phyloP scores from a whole-genome alignment of 495 filamentous ascomycete genomes.

The Cercophora sp. region DNA sequence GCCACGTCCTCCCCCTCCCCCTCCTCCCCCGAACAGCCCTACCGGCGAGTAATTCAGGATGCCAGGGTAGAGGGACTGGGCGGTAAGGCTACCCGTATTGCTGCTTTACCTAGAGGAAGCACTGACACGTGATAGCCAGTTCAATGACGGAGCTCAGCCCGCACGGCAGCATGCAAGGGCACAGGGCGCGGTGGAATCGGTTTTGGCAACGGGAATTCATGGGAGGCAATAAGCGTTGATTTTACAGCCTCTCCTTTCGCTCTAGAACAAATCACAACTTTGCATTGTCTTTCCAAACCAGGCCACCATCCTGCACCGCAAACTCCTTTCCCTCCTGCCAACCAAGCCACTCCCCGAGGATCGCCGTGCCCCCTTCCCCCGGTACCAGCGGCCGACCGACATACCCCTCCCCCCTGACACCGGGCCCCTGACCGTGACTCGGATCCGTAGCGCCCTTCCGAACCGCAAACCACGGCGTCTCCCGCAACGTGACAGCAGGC shows the following conservation, averaged over 20 bases:
- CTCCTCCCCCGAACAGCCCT: too few relatives aligned
- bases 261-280: conserved; percentile 46
- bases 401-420: conserved; percentile 60
- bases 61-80: too few relatives aligned
- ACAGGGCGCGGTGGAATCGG: too few relatives aligned
- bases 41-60: too few relatives aligned
- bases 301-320: conserved; percentile 55
- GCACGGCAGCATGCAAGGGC: too few relatives aligned
- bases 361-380: conserved; percentile 67
- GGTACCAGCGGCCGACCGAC: conserved; percentile 52
- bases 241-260: too few relatives aligned
- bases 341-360: conserved; percentile 70
- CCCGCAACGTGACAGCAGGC: conserved; percentile 64
- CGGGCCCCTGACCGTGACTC: conserved; percentile 45
- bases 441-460: conserved; percentile 28
- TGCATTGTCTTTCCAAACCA: conserved; percentile 47
- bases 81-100: too few relatives aligned
- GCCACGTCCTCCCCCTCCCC: too few relatives aligned
- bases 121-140: too few relatives aligned
- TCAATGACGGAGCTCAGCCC: too few relatives aligned
- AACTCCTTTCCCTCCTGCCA: conserved; percentile 72
- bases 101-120: too few relatives aligned
- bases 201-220: too few relatives aligned
- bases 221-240: not conserved
- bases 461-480: conserved; percentile 60